These are phyloP conservation scores for Discostella pseudostelligera DNA, from an alignment of 108 stramenopile genomes.

Conservation along the genomic window DNA sequence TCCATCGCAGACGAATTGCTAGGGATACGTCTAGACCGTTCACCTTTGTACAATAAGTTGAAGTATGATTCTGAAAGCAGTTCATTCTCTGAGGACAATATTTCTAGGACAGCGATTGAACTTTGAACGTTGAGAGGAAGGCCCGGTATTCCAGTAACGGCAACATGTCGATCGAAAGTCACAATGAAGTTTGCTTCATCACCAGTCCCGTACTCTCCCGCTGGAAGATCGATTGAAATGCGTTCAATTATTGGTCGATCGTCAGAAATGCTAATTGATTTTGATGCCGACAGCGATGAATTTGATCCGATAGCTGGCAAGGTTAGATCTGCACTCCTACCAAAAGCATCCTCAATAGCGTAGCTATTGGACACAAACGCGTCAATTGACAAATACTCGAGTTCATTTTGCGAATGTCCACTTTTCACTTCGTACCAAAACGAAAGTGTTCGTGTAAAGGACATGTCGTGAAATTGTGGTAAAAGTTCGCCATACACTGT, in stretches of 20 bases:
- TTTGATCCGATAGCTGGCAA: constrained; percentile 21
- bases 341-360: constrained; percentile 44
- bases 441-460: constrained; percentile 13
- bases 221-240: constrained; percentile 17
- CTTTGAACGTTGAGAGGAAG: constrained; percentile 37
- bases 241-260: constrained; percentile 15
- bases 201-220: constrained; percentile 50
- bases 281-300: constrained; percentile 23
- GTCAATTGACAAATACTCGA: constrained; percentile 33
- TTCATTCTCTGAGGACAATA: constrained; percentile 9
- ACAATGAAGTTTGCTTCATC: constrained; percentile 39
- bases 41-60: constrained; percentile 20
- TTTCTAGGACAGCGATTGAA: constrained; percentile 22
- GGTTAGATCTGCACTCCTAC: constrained; percentile 28
- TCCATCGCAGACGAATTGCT: constrained; percentile 25
- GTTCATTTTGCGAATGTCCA: constrained; percentile 37
- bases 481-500: constrained; percentile 22
- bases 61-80: constrained; percentile 28
- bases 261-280: constrained; percentile 34
- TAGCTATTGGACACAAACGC: constrained; percentile 30
- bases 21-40: constrained; percentile 24
- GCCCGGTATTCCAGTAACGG: constrained; percentile 31
- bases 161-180: constrained; percentile 44
- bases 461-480: not conserved
- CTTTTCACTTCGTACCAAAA: constrained; percentile 51